A percentile compares a stretch with the other conserved stretches of the same genome.
These are phyloP conservation scores for Debaryomyces maramus DNA, from an alignment of 805 yeast genomes.

Conservation along the genomic window DNA sequence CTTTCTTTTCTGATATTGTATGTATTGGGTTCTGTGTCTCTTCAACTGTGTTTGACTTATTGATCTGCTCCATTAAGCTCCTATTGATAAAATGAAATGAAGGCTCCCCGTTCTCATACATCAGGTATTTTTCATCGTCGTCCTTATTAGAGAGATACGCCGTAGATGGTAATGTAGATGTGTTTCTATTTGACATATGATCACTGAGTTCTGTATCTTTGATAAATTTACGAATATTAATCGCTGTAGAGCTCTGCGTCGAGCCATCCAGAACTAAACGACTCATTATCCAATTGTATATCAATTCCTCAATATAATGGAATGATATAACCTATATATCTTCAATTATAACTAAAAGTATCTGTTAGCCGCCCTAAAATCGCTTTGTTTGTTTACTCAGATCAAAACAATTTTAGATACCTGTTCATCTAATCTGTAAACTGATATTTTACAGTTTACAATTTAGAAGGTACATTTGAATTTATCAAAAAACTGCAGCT, in stretches of 20 bases:
- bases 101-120: neutral
- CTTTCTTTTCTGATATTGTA: neutral
- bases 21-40: neutral
- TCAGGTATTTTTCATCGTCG: neutral
- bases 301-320: no score
- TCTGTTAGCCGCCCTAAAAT: neutral
- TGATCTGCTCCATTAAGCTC: constrained; percentile 1
- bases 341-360: neutral
- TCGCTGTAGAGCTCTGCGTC: constrained; percentile 23
- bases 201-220: constrained; percentile 29
- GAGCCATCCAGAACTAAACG: constrained; percentile 20
- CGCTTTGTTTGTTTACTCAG: constrained; percentile 1
- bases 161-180: constrained; percentile 19
- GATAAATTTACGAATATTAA: constrained; percentile 27
- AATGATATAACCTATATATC: no score
- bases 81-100: neutral
- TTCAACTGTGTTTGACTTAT: neutral
- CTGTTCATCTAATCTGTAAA: neutral
- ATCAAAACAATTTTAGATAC: constrained; percentile 1
- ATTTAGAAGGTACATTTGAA: no score
- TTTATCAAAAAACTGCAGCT: no score
- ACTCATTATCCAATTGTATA: constrained; percentile 1
- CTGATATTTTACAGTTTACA: neutral
- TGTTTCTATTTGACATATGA: constrained; percentile 8
- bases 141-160: neutral